phyloP scores from a whole-genome alignment of 768 basidiomycete species.

The Cystofilobasidium macerans region DNA sequence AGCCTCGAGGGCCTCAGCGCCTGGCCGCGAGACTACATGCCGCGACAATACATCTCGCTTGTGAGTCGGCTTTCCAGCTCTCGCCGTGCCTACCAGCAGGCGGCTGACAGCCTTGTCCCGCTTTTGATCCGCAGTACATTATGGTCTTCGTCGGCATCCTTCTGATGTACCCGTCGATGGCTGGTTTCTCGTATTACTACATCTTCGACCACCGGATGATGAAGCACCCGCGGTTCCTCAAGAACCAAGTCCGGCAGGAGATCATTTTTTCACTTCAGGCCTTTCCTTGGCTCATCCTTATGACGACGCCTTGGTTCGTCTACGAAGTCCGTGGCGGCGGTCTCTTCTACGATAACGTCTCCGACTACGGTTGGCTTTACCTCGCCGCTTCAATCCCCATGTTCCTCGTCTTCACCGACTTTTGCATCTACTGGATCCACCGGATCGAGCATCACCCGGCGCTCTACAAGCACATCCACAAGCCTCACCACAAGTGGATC shows the following conservation, averaged over 20 bases:
- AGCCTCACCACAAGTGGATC: conserved; percentile 98
- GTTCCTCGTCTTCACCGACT: conserved; percentile 81
- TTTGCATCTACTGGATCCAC: conserved; percentile 94
- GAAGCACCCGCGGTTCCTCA: conserved; percentile 83
- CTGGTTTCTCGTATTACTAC: conserved; percentile 65
- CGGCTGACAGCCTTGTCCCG: conserved; percentile 44
- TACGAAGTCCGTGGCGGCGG: conserved; percentile 80
- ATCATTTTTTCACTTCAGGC: conserved; percentile 62
- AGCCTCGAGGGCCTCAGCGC: conserved; percentile 38
- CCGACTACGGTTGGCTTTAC: conserved; percentile 56
- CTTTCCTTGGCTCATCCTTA: conserved; percentile 67
- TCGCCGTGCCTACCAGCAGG: conserved; percentile 28
- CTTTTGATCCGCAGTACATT: conserved; percentile 47
- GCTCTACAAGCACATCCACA: conserved; percentile 84
- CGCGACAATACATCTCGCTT: conserved; percentile 19
- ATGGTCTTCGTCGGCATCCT: conserved; percentile 74
- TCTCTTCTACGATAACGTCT: conserved; percentile 62
- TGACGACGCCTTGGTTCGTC: conserved; percentile 90
- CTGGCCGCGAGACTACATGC: conserved; percentile 71
- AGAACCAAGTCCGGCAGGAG: conserved; percentile 65
- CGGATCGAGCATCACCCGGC: conserved; percentile 71
- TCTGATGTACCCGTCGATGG: conserved; percentile 77
- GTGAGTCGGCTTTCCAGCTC: neutral
- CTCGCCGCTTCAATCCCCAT: conserved; percentile 28
- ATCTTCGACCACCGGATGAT: conserved; percentile 83